Evolutionary conservation across 768 basidiomycete species (phyloP), one percentile per base, ranked within the genome.

Genomic region (Lentinula sp.): DNA sequence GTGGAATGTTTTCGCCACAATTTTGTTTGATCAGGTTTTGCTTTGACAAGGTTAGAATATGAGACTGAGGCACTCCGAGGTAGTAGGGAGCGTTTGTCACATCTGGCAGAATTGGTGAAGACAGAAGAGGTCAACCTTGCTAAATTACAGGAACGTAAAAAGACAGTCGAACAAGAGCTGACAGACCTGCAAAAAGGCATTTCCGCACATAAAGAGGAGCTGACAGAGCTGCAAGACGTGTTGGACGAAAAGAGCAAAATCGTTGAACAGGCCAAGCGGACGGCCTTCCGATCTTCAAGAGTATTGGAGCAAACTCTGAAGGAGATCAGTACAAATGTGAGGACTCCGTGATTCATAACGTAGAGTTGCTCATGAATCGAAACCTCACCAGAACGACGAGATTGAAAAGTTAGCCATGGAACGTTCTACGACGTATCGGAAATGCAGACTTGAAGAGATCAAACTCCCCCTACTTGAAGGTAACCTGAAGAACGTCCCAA

Each of bases 401-500:
- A 97, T 97, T 62, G 93, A 94, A 72, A 93, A 91, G 69, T 74
- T 90, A 32, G 88, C 86, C 0, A 79, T 93, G 50, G 95, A 98
- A 68, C 81, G 96, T 23, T 91, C 93, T 23, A 78, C 87, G 0
- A 82, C 91, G 50, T 98, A 98, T 70, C 85, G 95, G 15, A 92
- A 91, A 68, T 98, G 96, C 73, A 85, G 94, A 64, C 79, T 99
- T 48, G 97, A 99, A 64, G 95, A 97, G 67, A 89, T 98, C 65
- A 82, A 82, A 61, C 72, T 99, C 16, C 95, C 96, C 0, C 76
- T 98, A 12, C 66, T 80, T 13, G 71, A 81, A 59, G 97, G 96
- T 6, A 82, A 85, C 67, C 75, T 98, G 59, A 88, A 85, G 71
- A 84, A 91, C 66, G 92, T 98, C 2, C 91, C 96, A 0, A 91